Base-by-base conservation (phyloP, 2,329 filamentous ascomycete species). In the Colletotrichum destructivum region DNA sequence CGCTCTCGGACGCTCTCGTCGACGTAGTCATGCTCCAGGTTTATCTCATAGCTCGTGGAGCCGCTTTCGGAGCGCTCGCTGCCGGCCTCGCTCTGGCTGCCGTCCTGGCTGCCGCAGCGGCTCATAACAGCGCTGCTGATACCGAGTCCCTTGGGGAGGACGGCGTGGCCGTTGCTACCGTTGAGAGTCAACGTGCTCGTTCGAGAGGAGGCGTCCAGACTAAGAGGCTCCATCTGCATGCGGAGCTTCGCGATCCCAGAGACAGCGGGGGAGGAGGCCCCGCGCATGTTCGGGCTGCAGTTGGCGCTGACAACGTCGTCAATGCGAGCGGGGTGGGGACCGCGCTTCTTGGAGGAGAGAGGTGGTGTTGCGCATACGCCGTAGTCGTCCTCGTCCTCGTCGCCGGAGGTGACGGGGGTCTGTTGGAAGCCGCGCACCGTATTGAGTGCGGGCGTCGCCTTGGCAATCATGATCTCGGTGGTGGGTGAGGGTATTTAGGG, bases 201-300 rank as follows among this genome's bases (percentile, higher is more conserved):
- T 56, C 88, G 88, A 3, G 90, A 87, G 56, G 82, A 82, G 23
- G 77, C 82, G 73, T 90, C 88, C 16, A 97, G 85, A 77, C 89
- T 93, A 65, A 98, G 84, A 2, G 91, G 90, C 73, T 98, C 95
- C 69, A 98, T 87, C 78, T 96, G 92, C 80, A 92, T 87, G 79
- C 94, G 94, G 77, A 98, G 85, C 76, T 92, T 93, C 78, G 94
- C 93, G 76, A 98, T 95, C 59, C 94, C 95, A 71, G 92, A 92
- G 40, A 91, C 78, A 60, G 84, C 86, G 13, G 88, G 88, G 21
- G 89, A 89, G 18, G 84, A 80, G 35, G 81, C 77, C n/a, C 81
- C 83, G 59, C 89, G 87, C 73, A 92, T 80, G 63, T 86, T 79
- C 9, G 90, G 90, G 79, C 90, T 92, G 81, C 89, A 91, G 80